Base-by-base conservation (phyloP, 2,329 filamentous ascomycete genomes). In the Colletotrichum falcatum region DNA sequence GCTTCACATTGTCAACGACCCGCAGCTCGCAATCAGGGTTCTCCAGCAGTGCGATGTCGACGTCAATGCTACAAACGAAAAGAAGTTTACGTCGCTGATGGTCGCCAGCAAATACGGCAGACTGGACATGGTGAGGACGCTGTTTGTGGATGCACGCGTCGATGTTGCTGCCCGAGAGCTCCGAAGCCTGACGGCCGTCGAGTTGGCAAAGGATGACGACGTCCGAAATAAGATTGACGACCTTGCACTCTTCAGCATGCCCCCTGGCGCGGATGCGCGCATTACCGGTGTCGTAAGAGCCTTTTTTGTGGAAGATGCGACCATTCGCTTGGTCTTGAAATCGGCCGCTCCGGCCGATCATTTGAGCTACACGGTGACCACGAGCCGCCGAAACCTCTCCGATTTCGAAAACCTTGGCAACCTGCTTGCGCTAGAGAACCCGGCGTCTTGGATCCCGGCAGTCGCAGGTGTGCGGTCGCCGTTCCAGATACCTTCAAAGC, bases 71-170 rank as follows among this genome's bases (percentile, higher is more conserved):
- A 92, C 91, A 11, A 99, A 99, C 77, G 95, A 98, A 75, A 97
- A 94, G 82, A 92, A 90, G 58, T 98, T 99, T 78, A 99, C 97
- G 0, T 91, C 96, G 1, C 85, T 99, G 66, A 99, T 99, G 96
- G 92, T 99, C 72, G 95, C 95, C 9, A 98, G 95, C 87, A 99
- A 99, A 80, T 99, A 98, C 78, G 96, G 96, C 42, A 90, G 96
- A 72, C 92, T 97, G 64, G 96, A 98, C 76, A 94, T 97, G 85
- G 95, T 99, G 23, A 88, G 95, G 69, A 91, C 91, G 12, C 86
- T 99, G 7, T 98, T 97, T 79, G 88, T 91, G 51, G 96, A 99
- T 78, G 89, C 94, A 30, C 87, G 97, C 75, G 94, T 98, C 5
- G 96, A 99, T 78, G 83, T 95, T 18, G 90, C 92, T 51, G 90